These are phyloP conservation scores for Aeschynomene evenia DNA, from an alignment of 306 rosid genomes.

Conservation along the genomic window DNA sequence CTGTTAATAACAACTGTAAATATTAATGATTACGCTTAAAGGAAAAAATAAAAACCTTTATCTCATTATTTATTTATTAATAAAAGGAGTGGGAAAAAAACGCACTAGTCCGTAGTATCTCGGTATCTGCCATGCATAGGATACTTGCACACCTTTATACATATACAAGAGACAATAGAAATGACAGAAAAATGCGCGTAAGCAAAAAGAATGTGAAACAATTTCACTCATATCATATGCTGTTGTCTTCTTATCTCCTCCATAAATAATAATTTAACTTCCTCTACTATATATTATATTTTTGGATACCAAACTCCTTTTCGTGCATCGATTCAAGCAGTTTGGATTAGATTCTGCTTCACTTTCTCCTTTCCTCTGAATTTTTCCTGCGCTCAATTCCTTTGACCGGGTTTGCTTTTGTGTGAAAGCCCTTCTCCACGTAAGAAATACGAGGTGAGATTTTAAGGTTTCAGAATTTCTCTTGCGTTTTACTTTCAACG, in stretches of 20 bases:
- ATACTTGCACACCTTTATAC: background rate
- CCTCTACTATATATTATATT: background rate
- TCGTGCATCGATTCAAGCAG: background rate
- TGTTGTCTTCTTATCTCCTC: no score
- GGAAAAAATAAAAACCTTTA: no score
- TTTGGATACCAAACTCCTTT: background rate
- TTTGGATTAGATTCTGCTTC: background rate
- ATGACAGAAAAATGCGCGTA: background rate
- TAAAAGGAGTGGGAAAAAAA: background rate
- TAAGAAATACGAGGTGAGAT: conserved; percentile 1
- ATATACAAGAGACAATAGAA: background rate
- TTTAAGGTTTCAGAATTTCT: background rate
- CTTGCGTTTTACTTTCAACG: background rate
- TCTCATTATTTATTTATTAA: background rate
- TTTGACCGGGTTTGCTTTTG: background rate
- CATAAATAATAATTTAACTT: background rate
- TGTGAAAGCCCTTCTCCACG: background rate
- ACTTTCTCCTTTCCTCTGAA: no score
- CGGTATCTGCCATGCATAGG: background rate
- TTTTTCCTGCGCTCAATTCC: background rate
- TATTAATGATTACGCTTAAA: background rate
- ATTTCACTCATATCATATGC: background rate
- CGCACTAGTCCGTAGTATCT: background rate
- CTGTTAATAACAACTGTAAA: no score
- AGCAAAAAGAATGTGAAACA: background rate